Base-by-base conservation (phyloP, 495 filamentous ascomycete species). In the Podospora fimiseda region DNA sequence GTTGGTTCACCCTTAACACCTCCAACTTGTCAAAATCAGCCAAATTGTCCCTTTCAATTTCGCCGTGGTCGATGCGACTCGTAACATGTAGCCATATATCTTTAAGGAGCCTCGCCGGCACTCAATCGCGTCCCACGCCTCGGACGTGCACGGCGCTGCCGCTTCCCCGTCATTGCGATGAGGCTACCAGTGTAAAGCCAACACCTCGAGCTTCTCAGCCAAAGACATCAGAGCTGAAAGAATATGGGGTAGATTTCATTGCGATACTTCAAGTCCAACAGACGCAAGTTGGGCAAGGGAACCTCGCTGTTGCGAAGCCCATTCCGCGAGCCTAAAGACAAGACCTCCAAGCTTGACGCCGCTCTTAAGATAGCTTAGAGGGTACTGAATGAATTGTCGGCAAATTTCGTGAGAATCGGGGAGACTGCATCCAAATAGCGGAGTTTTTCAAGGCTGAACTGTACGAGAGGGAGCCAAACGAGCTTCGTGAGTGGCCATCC, bases 1-100 rank as follows among this genome's bases (percentile, higher is more conserved):
- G 15, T 19, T 18, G 41, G 5, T 38, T 22, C 18, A 51, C 43
- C 48, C 24, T 51, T 5, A 56, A 13, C 9, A 56, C 53, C 48
- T 56, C 48, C 14, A 56, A 30, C 48, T n/a, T 45, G 21, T 23
- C 48, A 51, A 56, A 56, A 9, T 38, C 36, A 40, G 7, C 16
- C 38, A 56, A 16, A n/a, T 9, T 14, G 22, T 18, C 21, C 50
- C 50, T 21, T 18, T 19, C 2, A 20, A 21, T 14, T 30, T 1
- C 1, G 4, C 48, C 48, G 3, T 14, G 19, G 15, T 40, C 40
- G 20, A 38, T 14, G 16, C 41, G 41, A 5, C 21, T 19, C 38
- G 20, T n/a, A 1, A 56, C 9, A 18, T 56, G 48, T 30, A 56
- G 9, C 53, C 53, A 27, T 3, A 56, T 13, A 41, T 56, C 53